Conservation (phyloP, 2,329 filamentous ascomycete species). For the Clonostachys rosea region DNA sequence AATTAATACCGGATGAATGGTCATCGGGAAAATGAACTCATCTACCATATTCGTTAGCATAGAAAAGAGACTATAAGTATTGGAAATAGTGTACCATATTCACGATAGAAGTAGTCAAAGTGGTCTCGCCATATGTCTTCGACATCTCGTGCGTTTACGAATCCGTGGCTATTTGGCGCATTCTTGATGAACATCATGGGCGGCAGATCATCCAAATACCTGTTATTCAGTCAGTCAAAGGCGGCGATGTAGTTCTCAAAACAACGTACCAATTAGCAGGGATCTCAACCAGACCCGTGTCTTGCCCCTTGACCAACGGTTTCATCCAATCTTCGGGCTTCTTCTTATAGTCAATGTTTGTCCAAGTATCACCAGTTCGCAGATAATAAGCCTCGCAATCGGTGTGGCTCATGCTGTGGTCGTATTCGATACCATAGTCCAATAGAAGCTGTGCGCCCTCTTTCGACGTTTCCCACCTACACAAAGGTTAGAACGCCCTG, state of each 20-base stretch:
- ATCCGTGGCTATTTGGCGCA: conserved; percentile 60
- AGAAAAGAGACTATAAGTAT: too few relatives aligned
- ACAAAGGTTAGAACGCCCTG: too few relatives aligned
- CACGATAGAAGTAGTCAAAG: conserved; percentile 70
- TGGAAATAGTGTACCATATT: conserved; percentile 35
- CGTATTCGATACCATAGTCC: conserved; percentile 65
- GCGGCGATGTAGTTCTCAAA: too few relatives aligned
- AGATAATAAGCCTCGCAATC: conserved; percentile 62
- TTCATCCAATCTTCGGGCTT: conserved; percentile 64
- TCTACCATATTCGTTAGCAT: conserved; percentile 26
- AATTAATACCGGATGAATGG: conserved; percentile 54
- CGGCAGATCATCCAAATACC: conserved; percentile 46
- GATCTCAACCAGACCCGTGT: conserved; percentile 61
- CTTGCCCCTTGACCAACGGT: conserved; percentile 50
- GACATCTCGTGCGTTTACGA: conserved; percentile 44
- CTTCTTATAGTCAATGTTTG: conserved; percentile 62
- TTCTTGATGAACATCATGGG: conserved; percentile 73
- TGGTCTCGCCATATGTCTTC: conserved; percentile 64
- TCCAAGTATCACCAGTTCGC: conserved; percentile 59
- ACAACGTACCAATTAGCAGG: conserved; percentile 52
- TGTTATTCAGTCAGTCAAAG: too few relatives aligned
- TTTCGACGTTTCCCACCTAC: conserved; percentile 60
- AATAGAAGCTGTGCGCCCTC: conserved; percentile 63
- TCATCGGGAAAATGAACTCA: conserved; percentile 74
- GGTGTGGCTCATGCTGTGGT: conserved; percentile 62